Base-by-base conservation (phyloP, 2,329 filamentous ascomycete species). In the Fusarium papillatum region DNA sequence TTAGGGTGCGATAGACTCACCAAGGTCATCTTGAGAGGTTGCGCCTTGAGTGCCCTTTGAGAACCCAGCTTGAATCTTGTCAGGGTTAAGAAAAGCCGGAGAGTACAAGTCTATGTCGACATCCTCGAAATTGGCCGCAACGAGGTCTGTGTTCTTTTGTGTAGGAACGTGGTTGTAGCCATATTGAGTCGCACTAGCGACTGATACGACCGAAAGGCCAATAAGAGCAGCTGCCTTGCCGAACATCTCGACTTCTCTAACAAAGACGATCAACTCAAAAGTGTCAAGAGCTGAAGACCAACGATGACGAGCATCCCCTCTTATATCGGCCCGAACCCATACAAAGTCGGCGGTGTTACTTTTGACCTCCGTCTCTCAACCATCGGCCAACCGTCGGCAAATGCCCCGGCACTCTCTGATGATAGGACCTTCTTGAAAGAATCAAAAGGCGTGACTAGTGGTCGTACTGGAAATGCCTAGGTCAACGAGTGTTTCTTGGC, bases 121-220 rank as follows among this genome's bases (percentile, higher is more conserved):
- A 43, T 77, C 38, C 2, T 76, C 63, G 19, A 77, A 77, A 29
- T 77, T 76, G 6, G 75, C 75, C 2, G 75, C 75, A 1, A 77
- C 22, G 11, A 71, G 5, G 4, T 64, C 2, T 31, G 24, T 13
- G 38, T 66, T 77, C 74, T 13, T 75, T 55, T 2, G 50, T 7
- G 5, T 66, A 48, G 6, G 6, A 13, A 70, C 74, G 4, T 76
- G 64, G 5, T 76, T 76, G 34, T 77, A 66, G n/a, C 74, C 74
- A 34, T 76, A 76, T 17, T 75, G 66, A 3, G 64, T 7, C 3
- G 74, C 74, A 36, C 66, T 70, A 1, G 59, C 74, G 4, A 36
- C 55, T 13, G 74, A 77, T 2, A 36, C 39, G 8, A 57, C 66
- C 19, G 66, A 50, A 2, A 76, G 31, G 26, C 74, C 43, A 0